These are phyloP conservation scores for Spongispora temasekensis DNA, from an alignment of 1,284 basidiomycete genomes.

Conservation along the genomic window DNA sequence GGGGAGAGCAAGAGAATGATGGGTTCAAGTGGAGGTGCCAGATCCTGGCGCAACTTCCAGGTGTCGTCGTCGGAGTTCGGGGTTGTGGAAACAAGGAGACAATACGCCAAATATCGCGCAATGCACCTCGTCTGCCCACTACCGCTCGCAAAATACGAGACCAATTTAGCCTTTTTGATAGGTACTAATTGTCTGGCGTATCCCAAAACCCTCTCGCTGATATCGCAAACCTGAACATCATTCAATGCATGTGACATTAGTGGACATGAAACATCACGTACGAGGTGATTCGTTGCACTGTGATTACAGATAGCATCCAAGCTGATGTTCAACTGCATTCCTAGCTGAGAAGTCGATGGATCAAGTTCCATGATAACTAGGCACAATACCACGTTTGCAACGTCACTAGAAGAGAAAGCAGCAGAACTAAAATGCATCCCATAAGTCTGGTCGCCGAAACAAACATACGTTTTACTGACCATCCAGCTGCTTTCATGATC, in stretches of 20 bases:
- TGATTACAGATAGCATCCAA: slow-evolving; percentile 47
- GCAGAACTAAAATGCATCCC: slow-evolving; percentile 32
- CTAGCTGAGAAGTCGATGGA: slow-evolving; percentile 45
- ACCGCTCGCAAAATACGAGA: slow-evolving; percentile 55
- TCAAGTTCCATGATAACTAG: slow-evolving; percentile 62
- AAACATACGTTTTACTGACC: slow-evolving; percentile 39
- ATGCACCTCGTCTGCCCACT: slow-evolving; percentile 53
- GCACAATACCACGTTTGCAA: slow-evolving; percentile 50
- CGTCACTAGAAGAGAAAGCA: slow-evolving; percentile 41
- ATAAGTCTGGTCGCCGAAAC: slow-evolving; percentile 6
- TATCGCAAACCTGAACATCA: slow-evolving; percentile 43
- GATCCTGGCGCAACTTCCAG: slow-evolving; percentile 28
- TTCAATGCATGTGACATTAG: neutral
- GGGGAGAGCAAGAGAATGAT: slow-evolving; percentile 46
- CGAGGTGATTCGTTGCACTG: slow-evolving; percentile 37
- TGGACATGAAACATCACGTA: slow-evolving; percentile 25
- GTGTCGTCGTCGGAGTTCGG: slow-evolving; percentile 23
- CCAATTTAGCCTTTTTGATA: slow-evolving; percentile 47
- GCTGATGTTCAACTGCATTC: slow-evolving; percentile 45
- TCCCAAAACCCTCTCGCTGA: slow-evolving; percentile 47
- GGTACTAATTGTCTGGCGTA: slow-evolving; percentile 40
- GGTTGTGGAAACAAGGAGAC: slow-evolving; percentile 38
- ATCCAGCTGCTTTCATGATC: slow-evolving; percentile 46
- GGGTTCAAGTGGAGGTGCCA: slow-evolving; percentile 46
- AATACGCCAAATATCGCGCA: slow-evolving; percentile 56